Evolutionary conservation across 371 early-diverging fungal genomes (phyloP), one percentile per base, ranked within the genome.

Genomic region (Chytridium lagenaria): DNA sequence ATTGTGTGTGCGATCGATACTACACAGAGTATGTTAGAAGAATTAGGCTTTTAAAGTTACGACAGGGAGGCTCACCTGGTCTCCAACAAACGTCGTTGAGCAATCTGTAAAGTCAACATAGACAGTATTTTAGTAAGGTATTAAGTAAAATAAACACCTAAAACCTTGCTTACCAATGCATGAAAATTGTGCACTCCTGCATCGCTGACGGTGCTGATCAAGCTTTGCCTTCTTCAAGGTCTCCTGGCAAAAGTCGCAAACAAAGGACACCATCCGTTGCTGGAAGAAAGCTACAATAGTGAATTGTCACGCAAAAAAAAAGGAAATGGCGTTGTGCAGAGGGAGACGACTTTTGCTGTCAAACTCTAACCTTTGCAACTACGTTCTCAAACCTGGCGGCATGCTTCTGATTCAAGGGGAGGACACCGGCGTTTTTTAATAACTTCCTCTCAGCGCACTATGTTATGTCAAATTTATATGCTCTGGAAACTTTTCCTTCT

Each of bases 161-260:
- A n/a, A n/a, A n/a, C n/a, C n/a, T n/a, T n/a, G 1, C 75, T 2
- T 65, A 77, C 77, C 79, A 67, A 96, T 90, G 83, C 96, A 96
- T 28, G 93, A 89, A 80, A 91, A 95, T 51, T 90, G 87, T 30
- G 95, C 92, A 49, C 88, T 71, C 63, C 84, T 88, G 83, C 98
- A 97, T n/a, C 94, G 90, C 75, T 83, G 77, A 50, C 81, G 81
- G 79, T 96, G 98, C 71, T 85, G 86, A 70, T 93, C 94, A 26
- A 94, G 86, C 80, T 96, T 96, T 64, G 93, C 90, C 85, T 96
- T 96, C 83, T 95, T 97, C 22, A 96, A 83, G 50, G 94, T 91
- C 77, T 94, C 93, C 72, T 94, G 93, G 82, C 97, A 97, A 57
- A 81, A 83, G 78, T 95, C 93, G 81, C 97, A 81, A 10, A 77